A percentile compares a stretch with the other conserved stretches of the same genome.
Evolutionary conservation across 805 yeast species (phyloP).

Genomic region (Saccharomycopsis olivae): DNA sequence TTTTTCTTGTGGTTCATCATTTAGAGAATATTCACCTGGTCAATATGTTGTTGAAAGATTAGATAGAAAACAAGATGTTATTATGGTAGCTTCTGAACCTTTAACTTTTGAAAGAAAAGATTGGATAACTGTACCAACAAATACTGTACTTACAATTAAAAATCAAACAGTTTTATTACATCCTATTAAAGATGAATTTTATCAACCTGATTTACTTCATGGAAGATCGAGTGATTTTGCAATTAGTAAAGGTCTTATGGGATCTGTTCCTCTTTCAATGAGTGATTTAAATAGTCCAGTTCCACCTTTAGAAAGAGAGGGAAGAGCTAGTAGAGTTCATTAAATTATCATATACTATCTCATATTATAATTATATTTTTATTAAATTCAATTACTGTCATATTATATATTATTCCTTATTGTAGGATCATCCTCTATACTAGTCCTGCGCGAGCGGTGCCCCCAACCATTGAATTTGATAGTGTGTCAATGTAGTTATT

Average conservation of each 20-base stretch:
- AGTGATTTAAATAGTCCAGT: slow-evolving; percentile 33
- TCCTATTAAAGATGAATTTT: slow-evolving; percentile 86
- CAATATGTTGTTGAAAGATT: slow-evolving; percentile 89
- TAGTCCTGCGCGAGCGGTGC: too few relatives aligned
- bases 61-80: slow-evolving; percentile 86
- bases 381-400: too few relatives aligned
- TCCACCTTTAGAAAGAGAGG: slow-evolving; percentile 76
- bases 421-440: too few relatives aligned
- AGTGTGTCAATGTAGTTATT: too few relatives aligned
- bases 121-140: slow-evolving; percentile 96
- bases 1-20: slow-evolving; percentile 87
- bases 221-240: slow-evolving; percentile 74
- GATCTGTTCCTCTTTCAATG: slow-evolving; percentile 69
- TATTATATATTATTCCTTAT: too few relatives aligned
- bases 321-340: slow-evolving; percentile 34
- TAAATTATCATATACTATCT: background rate
- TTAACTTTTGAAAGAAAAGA: slow-evolving; percentile 91
- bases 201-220: slow-evolving; percentile 56
- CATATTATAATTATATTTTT: too few relatives aligned
- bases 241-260: slow-evolving; percentile 85
- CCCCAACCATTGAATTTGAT: background rate
- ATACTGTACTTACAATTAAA: slow-evolving; percentile 71
- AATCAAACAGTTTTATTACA: slow-evolving; percentile 82
- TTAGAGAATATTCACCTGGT: slow-evolving; percentile 84
- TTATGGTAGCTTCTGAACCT: slow-evolving; percentile 97